phyloP scores from a whole-genome alignment of 805 yeast species.

The Kockiozyma suomiensis region DNA sequence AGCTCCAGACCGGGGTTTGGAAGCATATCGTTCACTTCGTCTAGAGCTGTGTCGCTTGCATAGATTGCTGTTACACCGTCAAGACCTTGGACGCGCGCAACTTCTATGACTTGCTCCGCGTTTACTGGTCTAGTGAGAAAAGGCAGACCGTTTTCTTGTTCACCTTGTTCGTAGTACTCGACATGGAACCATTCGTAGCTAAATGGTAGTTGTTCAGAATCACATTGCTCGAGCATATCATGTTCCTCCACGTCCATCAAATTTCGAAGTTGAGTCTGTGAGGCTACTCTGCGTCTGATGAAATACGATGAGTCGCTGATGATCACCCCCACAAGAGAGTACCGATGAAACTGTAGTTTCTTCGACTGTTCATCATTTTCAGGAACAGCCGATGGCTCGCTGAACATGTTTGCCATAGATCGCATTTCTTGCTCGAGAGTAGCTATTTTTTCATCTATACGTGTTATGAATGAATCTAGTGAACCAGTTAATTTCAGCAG shows the following conservation, averaged over 20 bases:
- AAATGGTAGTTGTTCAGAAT: not conserved
- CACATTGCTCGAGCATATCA: not conserved
- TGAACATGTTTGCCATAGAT: slow-evolving; percentile 5
- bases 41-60: slow-evolving; percentile 24
- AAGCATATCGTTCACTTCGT: not conserved
- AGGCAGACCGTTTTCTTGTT: not conserved
- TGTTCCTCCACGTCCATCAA: slow-evolving; percentile 7
- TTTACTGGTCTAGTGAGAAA: slow-evolving; percentile 8
- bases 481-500: not conserved
- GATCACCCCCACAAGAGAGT: slow-evolving; percentile 30
- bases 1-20: slow-evolving; percentile 8
- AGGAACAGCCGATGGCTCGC: slow-evolving; percentile 21
- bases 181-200: slow-evolving; percentile 10
- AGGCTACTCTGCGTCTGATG: not conserved
- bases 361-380: slow-evolving; percentile 2
- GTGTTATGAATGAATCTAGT: slow-evolving; percentile 6
- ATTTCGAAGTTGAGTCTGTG: not conserved
- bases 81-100: slow-evolving; percentile 22
- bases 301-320: slow-evolving; percentile 15
- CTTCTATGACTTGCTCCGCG: slow-evolving; percentile 16
- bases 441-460: slow-evolving; percentile 18
- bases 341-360: slow-evolving; percentile 27
- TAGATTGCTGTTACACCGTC: slow-evolving; percentile 31
- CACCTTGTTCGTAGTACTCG: slow-evolving; percentile 7
- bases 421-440: slow-evolving; percentile 11